A percentile compares a stretch with the other conserved stretches of the same genome.
These are phyloP conservation scores for Pestalotiopsis sp. DNA, from an alignment of 2,329 filamentous ascomycete species.

Conservation along the genomic window DNA sequence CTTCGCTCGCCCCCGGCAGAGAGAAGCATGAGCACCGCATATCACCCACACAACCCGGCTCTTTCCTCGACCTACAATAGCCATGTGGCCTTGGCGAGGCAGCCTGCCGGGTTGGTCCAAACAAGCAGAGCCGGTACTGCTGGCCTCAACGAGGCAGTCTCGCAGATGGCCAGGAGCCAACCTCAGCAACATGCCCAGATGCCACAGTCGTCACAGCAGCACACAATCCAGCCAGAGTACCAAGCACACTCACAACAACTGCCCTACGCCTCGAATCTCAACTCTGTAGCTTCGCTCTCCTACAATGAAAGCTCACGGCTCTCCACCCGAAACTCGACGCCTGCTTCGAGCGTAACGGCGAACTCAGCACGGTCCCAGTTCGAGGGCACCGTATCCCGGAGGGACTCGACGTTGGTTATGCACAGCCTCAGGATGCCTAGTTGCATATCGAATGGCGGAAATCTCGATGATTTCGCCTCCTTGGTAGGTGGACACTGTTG, in stretches of 20 bases:
- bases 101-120: constrained; percentile 36
- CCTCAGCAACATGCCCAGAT: constrained; percentile 25
- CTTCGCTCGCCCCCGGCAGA: constrained; percentile 53
- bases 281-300: constrained; percentile 20
- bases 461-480: constrained; percentile 78
- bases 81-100: constrained; percentile 41
- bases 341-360: constrained; percentile 30
- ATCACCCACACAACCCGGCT: constrained; percentile 43
- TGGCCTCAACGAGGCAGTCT: constrained; percentile 31
- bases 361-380: constrained; percentile 26
- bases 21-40: constrained; percentile 52
- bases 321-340: constrained; percentile 38
- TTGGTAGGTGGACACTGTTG: constrained; percentile 54
- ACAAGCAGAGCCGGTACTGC: constrained; percentile 29
- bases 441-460: constrained; percentile 77
- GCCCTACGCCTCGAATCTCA: constrained; percentile 16
- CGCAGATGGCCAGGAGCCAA: constrained; percentile 23
- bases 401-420: constrained; percentile 48
- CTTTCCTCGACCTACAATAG: constrained; percentile 46
- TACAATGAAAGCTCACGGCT: constrained; percentile 27
- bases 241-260: constrained; percentile 12
- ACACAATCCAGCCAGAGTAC: constrained; percentile 9
- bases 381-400: constrained; percentile 31
- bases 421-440: constrained; percentile 71
- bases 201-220: not conserved